These are phyloP conservation scores for Penicillium soppii DNA, from an alignment of 495 filamentous ascomycete genomes.

Conservation along the genomic window DNA sequence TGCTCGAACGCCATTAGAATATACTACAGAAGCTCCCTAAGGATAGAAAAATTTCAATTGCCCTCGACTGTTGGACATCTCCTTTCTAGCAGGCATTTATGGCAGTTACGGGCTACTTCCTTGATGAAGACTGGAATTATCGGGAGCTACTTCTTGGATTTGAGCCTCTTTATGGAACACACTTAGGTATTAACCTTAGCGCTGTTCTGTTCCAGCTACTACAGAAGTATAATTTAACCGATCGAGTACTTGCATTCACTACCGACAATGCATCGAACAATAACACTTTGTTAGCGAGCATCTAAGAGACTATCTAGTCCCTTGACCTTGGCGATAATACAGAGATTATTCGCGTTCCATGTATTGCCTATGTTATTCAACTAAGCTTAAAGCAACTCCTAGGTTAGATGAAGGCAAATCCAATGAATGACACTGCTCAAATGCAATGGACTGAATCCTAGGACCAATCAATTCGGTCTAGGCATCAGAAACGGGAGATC, in stretches of 20 bases:
- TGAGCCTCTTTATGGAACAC: not conserved
- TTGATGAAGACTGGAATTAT: too few relatives aligned
- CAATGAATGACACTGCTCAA: not conserved
- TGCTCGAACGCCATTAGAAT: not conserved
- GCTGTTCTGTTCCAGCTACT: not conserved
- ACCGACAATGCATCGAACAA: too few relatives aligned
- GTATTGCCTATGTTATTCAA: constrained; percentile 5
- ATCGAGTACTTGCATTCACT: too few relatives aligned
- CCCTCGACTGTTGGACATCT: not conserved
- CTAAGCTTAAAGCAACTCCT: constrained; percentile 4
- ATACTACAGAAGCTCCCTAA: constrained; percentile 9
- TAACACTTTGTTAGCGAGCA: too few relatives aligned
- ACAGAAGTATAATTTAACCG: too few relatives aligned
- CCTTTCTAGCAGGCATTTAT: not conserved
- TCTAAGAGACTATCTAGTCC: too few relatives aligned
- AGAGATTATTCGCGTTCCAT: not conserved
- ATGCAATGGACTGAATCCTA: not conserved
- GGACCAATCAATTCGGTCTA: too few relatives aligned
- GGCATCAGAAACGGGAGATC: too few relatives aligned
- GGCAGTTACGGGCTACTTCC: not conserved
- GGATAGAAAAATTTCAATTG: not conserved
- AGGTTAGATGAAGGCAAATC: not conserved
- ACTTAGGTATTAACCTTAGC: not conserved
- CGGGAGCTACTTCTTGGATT: not conserved
- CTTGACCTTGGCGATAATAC: not conserved